Base-by-base conservation (phyloP, 176 grass and related monocot genomes). In the Juncus effusus region DNA sequence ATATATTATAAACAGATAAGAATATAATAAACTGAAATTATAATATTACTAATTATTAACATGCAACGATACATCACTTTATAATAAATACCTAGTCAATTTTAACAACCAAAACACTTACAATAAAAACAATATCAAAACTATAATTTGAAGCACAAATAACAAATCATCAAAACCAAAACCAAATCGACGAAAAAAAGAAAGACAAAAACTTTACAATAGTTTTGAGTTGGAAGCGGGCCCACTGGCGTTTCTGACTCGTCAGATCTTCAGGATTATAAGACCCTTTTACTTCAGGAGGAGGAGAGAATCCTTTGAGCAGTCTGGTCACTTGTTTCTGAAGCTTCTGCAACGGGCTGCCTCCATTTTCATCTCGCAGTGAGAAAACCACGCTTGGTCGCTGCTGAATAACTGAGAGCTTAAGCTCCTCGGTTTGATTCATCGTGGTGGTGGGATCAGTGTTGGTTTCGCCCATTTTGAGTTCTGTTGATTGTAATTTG, bases 201-300 rank as follows among this genome's bases (percentile, higher is more conserved):
- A 80, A 12, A 59, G 57, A 59, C 77, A 62, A 73, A 42, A 59
- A 67, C 76, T 71, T 15, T 69, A 93, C 95, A 83, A 84, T 36
- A 80, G 86, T 87, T 65, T 89, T 89, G 8, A 90, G 76, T 58
- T 99, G 95, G 79, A 94, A 99, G 67, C 95, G 83, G 0, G 89
- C 73, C 95, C 95, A 99, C 64, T 94, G 95, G 13, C 81, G 81
- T 44, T 99, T 99, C 40, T 94, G 95, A 3, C 83, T 93, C 2
- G 95, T 99, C 65, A 99, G 81, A 60, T 93, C 70, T 65, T 99
- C 95, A 2, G 95, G 95, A 67, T 99, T 94, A 72, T 99, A 99
- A 61, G 89, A 51, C 47, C 89, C 78, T 38, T 74, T 72, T 7
- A 83, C 69, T 72, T 99, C 95, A 66, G 80, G 86, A 76, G 80